Evolutionary conservation across 2,329 filamentous ascomycete species (phyloP).

Genomic region (Venturia aucupariae): DNA sequence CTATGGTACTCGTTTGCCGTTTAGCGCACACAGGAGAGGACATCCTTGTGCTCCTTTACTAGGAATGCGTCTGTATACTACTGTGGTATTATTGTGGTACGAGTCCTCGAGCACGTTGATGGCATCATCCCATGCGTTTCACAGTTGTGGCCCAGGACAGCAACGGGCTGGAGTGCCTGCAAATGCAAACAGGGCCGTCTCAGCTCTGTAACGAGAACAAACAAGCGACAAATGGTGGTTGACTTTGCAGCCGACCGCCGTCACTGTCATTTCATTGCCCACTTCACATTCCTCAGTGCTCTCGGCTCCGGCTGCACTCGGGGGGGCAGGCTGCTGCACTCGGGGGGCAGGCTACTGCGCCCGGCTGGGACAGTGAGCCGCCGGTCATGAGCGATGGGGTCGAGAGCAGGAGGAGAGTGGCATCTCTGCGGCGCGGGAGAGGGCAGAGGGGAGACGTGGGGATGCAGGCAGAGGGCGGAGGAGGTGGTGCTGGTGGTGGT

Average conservation of each 20-base stretch:
- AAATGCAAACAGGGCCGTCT: slow-evolving; percentile 6
- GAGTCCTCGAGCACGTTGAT: slow-evolving; percentile 8
- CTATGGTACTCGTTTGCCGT: too few relatives aligned
- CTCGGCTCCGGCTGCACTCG: not conserved
- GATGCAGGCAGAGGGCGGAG: too few relatives aligned
- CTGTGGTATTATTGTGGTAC: too few relatives aligned
- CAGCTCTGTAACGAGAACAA: not conserved
- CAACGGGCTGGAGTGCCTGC: not conserved
- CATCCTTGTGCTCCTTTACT: not conserved
- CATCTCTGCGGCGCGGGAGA: not conserved
- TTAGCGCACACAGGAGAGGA: not conserved
- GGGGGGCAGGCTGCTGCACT: too few relatives aligned
- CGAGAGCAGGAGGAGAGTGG: not conserved
- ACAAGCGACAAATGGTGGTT: not conserved
- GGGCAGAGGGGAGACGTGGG: too few relatives aligned
- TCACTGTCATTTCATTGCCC: not conserved
- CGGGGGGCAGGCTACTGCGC: not conserved
- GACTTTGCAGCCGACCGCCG: too few relatives aligned
- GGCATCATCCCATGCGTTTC: slow-evolving; percentile 11
- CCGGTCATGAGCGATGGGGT: not conserved
- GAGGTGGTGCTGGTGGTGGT: too few relatives aligned
- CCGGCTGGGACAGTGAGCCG: not conserved
- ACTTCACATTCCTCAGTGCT: not conserved
- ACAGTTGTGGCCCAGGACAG: not conserved
- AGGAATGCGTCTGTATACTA: not conserved